Base-by-base conservation (phyloP, 768 basidiomycete species). In the Tulasnella sp. region DNA sequence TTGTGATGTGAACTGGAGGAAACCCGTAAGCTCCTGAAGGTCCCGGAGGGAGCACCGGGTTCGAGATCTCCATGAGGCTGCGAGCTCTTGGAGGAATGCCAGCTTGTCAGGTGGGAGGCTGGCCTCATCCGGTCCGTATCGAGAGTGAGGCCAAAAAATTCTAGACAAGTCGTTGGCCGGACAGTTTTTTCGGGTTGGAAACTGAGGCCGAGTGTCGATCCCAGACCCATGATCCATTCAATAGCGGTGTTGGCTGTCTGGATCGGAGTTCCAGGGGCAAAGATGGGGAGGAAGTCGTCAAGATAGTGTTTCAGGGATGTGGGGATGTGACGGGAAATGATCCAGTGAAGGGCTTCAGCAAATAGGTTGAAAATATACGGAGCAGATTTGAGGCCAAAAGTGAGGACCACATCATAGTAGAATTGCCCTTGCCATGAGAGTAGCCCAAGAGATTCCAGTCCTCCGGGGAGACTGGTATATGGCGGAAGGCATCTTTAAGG, bases 361-460 rank as follows among this genome's bases (percentile, higher is more conserved):
- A 85, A 85, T 1, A 85, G 80, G 74, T 85, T 84, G 79, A 84
- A 85, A 22, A 85, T 85, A 78, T 85, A 84, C 2, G 84, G 83
- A 8, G 83, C 82, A 1, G 82, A 81, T 3, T 80, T 77, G 1
- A 82, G 75, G 0, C 84, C 84, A 78, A 85, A 85, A 0, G 77
- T 80, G 7, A 85, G 79, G 3, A 84, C 82, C 2, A 83, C 58
- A 36, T 79, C 77, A 45, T 81, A 81, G 74, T 82, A 85, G 70
- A 82, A 80, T 37, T 69, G n/a, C 11, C 70, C 72, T 0, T 79
- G 54, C 83, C 84, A 85, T 31, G 79, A 69, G 58, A 5, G 39
- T 82, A 82, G 8, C 85, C 83, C 4, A 85, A 78, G 12, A 82
- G 81, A 49, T 80, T 82, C 81, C 82, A 83, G 75, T 85, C 84